Base-by-base conservation (phyloP, 2,329 filamentous ascomycete species). In the Huntiella savannae region DNA sequence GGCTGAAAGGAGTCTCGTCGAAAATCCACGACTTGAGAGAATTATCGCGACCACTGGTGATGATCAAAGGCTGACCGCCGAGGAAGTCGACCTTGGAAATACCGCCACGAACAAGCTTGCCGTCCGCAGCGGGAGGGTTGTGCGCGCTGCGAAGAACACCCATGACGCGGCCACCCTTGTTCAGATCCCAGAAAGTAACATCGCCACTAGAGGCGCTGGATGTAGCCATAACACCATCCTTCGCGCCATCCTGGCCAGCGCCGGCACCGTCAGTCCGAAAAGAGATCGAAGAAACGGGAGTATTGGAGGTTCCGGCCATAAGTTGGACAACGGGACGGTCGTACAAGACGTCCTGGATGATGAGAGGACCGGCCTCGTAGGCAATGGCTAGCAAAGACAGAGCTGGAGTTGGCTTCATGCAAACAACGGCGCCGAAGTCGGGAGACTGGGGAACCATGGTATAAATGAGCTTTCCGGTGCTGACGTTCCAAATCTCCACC, bases 401-500 rank as follows among this genome's bases (percentile, higher is more conserved):
- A 1, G 82, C 86, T 1, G 88, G 82, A 1, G 83, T 81, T 0
- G 88, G 79, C 53, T 93, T 76, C 43, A 98, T 66, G 37, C 85
- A 85, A 4, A 84, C 92, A n/a, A 96, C 82, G 11, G 81, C 70
- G 40, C 87, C 88, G 54, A 75, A 79, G 45, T 77, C 70, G 2
- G 78, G 68, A 6, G 73, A 72, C 0, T 82, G 78, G 1, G 91
- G 82, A 11, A 91, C 66, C 44, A 98, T 79, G 2, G 86, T 92
- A 61, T 95, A 92, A 22, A 98, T 75, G 46, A 95, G 69, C 60
- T 92, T 94, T 41, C 75, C 87, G 3, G 84, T 94, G 58, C 82
- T 92, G 50, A 98, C 68, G 58, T 98, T 98, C 88, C 91, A 98
- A 43, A 98, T 93, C 58, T 98, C 91, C 6, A 95, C 79, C 60